Conservation (phyloP, 306 rosid species). For the Pyrus bretschneideri region DNA sequence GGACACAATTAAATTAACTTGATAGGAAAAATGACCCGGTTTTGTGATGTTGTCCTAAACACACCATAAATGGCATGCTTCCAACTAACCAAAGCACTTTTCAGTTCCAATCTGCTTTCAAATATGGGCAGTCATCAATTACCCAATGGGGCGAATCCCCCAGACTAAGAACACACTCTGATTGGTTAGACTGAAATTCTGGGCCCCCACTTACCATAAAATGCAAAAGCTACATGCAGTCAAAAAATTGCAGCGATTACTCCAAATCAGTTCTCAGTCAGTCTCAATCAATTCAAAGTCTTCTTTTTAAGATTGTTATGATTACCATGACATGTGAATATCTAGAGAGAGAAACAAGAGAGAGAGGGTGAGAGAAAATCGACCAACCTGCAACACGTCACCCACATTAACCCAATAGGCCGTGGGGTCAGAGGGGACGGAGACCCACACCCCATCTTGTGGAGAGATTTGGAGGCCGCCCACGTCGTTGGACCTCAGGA, state of each 20-base stretch:
- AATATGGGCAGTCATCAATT: not conserved
- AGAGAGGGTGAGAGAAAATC: not conserved
- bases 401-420: slow-evolving; percentile 77
- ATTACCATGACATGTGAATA: not conserved
- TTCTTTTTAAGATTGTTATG: not conserved
- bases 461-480: slow-evolving; percentile 68
- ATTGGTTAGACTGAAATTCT: slow-evolving; percentile 6
- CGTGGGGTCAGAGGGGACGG: slow-evolving; percentile 61
- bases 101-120: not conserved
- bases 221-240: slow-evolving; percentile 7
- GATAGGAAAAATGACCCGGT: not conserved
- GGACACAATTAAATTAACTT: not conserved
- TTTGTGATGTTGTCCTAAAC: not conserved
- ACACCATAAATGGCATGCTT: not conserved
- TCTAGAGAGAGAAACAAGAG: not conserved
- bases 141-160: not conserved
- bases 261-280: not conserved
- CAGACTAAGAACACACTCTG: not conserved
- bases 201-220: slow-evolving; percentile 3
- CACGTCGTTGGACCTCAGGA: slow-evolving; percentile 74
- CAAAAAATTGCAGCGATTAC: slow-evolving; percentile 12
- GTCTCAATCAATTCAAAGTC: not conserved
- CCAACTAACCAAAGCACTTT: not conserved
- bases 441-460: slow-evolving; percentile 57
- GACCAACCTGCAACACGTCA: slow-evolving; percentile 57